phyloP scores from a whole-genome alignment of 805 yeast species.

The Nakazawaea sp. region DNA sequence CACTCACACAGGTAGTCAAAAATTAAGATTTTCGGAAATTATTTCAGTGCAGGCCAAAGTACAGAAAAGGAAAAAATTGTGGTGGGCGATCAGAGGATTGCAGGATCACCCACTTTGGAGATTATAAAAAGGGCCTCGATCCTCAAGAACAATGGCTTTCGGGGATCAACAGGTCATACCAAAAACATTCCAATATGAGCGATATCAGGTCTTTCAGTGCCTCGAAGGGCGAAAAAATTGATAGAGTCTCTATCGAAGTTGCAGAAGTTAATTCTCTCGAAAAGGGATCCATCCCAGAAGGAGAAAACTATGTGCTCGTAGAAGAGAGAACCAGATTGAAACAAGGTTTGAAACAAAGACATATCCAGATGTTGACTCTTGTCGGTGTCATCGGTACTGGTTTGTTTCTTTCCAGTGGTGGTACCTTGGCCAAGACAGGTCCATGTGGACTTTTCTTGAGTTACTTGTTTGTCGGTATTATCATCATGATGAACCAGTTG shows the following conservation, averaged over 20 bases:
- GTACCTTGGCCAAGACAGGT: slow-evolving; percentile 27
- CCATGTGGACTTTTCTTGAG: slow-evolving; percentile 28
- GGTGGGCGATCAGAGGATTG: no score
- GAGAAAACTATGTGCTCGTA: slow-evolving; percentile 9
- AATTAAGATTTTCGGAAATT: no score
- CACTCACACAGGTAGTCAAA: no score
- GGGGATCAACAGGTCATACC: no score
- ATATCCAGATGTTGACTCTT: slow-evolving; percentile 32
- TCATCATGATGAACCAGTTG: slow-evolving; percentile 26
- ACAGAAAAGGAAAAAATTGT: no score
- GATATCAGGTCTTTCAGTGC: no score
- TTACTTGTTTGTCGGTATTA: slow-evolving; percentile 25
- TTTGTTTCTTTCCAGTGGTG: slow-evolving; percentile 28
- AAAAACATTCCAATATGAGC: no score
- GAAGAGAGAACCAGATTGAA: slow-evolving; percentile 11
- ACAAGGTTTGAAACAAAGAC: slow-evolving; percentile 27
- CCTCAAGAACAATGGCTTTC: no score
- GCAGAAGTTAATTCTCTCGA: slow-evolving; percentile 6
- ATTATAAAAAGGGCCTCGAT: no score
- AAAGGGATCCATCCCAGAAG: background rate
- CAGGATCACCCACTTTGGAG: no score
- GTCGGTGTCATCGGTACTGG: slow-evolving; percentile 36
- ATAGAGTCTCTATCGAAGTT: slow-evolving; percentile 9
- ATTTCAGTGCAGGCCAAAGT: no score
- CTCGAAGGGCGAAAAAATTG: slow-evolving; percentile 5